Percentiles rank a stretch among this genome's conserved stretches.
Conservation (phyloP, 1,139 yeast species). For the Candida mesenterica region DNA sequence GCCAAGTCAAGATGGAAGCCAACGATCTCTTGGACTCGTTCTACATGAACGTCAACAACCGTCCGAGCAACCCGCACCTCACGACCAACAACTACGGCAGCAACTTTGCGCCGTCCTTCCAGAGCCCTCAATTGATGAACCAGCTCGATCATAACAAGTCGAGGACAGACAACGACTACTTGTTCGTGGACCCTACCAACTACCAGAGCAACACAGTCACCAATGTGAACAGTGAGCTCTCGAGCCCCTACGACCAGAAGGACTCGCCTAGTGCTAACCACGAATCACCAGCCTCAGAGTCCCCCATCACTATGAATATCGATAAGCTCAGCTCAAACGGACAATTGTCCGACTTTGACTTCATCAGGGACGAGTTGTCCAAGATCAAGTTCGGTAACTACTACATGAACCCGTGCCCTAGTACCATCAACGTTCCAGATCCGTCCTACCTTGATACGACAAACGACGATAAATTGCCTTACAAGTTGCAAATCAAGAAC, state of each 20-base stretch:
- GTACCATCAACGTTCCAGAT: conserved; percentile 30
- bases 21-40: conserved; percentile 17
- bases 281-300: too few relatives aligned
- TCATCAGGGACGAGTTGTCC: conserved; percentile 51
- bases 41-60: conserved; percentile 9
- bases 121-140: background rate
- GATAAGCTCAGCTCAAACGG: conserved; percentile 1
- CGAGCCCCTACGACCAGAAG: background rate
- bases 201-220: conserved; percentile 9
- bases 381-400: conserved; percentile 57
- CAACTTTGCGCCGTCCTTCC: background rate
- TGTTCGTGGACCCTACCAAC: conserved; percentile 21
- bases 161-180: conserved; percentile 23
- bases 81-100: background rate
- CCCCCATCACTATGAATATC: background rate
- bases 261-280: too few relatives aligned
- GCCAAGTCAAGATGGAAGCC: conserved; percentile 15
- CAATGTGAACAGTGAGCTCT: conserved; percentile 1
- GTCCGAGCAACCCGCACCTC: background rate
- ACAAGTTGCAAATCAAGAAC: conserved; percentile 54
- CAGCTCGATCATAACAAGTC: background rate
- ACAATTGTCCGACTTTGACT: conserved; percentile 39
- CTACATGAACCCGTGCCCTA: conserved; percentile 40
- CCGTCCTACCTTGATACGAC: conserved; percentile 40
- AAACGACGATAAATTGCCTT: conserved; percentile 48